These are phyloP conservation scores for Xylaria cubensis DNA, from an alignment of 495 filamentous ascomycete species.

Conservation along the genomic window DNA sequence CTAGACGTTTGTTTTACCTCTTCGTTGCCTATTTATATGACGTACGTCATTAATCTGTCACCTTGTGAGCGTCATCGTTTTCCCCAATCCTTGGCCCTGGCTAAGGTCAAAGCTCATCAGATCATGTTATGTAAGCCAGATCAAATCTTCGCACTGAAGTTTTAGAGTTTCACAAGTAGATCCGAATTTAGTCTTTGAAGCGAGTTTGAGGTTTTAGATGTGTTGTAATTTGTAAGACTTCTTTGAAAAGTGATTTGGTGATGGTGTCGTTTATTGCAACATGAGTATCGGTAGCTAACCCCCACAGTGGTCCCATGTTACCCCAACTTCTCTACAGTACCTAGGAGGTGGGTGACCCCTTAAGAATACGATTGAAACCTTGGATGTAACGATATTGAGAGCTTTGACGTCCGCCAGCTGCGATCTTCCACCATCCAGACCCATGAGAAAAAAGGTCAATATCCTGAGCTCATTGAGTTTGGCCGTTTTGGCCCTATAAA, in stretches of 20 bases:
- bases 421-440: neutral
- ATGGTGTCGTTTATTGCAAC: neutral
- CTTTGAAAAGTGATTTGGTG: neutral
- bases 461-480: neutral
- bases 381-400: neutral
- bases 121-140: neutral
- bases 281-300: neutral
- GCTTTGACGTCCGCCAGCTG: neutral
- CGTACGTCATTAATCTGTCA: conserved; percentile 6
- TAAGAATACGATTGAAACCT: neutral
- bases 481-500: neutral
- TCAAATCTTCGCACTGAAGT: neutral
- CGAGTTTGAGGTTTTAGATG: neutral
- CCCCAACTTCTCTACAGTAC: neutral
- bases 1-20: neutral
- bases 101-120: neutral
- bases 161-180: neutral
- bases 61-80: neutral
- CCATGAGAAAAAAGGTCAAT: neutral
- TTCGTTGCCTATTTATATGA: neutral
- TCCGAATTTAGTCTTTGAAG: neutral
- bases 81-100: neutral
- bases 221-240: neutral
- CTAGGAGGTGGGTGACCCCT: neutral
- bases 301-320: neutral